Evolutionary conservation across 164 flowering plant genomes (phyloP).

Genomic region (Liriodendron chinense): DNA sequence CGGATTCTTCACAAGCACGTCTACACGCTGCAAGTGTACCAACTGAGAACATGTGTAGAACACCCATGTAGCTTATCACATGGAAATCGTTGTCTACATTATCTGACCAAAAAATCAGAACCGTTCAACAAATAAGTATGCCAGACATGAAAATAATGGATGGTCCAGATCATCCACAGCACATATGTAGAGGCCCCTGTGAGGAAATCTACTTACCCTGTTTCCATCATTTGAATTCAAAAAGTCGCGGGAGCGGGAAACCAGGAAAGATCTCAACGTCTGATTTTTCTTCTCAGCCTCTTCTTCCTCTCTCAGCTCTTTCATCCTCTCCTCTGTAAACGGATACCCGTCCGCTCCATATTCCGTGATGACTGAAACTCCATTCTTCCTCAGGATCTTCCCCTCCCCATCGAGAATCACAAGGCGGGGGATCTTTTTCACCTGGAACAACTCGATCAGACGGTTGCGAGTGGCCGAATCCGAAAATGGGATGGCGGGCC

Average conservation of each 20-base stretch:
- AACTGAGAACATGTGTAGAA: too few relatives aligned
- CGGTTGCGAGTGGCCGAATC: slow-evolving; percentile 42
- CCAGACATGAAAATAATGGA: too few relatives aligned
- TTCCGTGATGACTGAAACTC: slow-evolving; percentile 37
- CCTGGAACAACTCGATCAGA: slow-evolving; percentile 37
- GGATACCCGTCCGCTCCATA: slow-evolving; percentile 59
- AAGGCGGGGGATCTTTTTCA: slow-evolving; percentile 55
- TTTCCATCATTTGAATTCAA: slow-evolving; percentile 38
- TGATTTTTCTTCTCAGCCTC: slow-evolving; percentile 54
- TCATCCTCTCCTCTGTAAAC: slow-evolving; percentile 44
- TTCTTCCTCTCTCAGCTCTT: slow-evolving; percentile 47
- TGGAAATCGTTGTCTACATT: too few relatives aligned
- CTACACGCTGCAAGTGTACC: too few relatives aligned
- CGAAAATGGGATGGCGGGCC: slow-evolving; percentile 76
- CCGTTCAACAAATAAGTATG: too few relatives aligned
- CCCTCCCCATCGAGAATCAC: slow-evolving; percentile 54
- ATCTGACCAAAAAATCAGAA: too few relatives aligned
- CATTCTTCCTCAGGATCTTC: slow-evolving; percentile 36
- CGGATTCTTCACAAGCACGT: too few relatives aligned
- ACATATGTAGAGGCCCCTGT: too few relatives aligned
- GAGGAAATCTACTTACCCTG: slow-evolving; percentile 25
- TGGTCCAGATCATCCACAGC: too few relatives aligned
- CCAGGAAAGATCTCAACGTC: slow-evolving; percentile 49
- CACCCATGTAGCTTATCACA: too few relatives aligned
- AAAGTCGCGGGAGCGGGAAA: slow-evolving; percentile 43